Base-by-base conservation (phyloP, 768 basidiomycete genomes). In the Suillus subalutaceus region DNA sequence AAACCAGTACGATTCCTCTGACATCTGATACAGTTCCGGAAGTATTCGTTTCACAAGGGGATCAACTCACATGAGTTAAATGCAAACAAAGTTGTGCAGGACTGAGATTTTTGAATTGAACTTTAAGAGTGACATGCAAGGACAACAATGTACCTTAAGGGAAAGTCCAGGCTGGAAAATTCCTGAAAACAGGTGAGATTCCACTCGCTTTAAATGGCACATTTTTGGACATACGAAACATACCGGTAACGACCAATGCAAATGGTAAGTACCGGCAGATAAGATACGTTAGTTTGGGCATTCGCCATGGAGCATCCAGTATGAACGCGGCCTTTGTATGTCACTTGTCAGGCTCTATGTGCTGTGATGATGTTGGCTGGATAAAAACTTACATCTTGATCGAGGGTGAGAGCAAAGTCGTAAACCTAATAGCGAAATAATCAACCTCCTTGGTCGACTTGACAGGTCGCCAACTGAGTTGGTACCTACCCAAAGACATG, bases 371-470 rank as follows among this genome's bases (percentile, higher is more conserved):
- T 1, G 1, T 58, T 16, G n/a, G n/a, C 13, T 40, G 38, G 15
- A 40, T 16, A 23, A 26, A 37, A 40, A 58, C 57, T 2, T 23
- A 58, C 57, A 2, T 58, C 57, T 26, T 40, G 10, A 58, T 58
- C 38, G 8, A 58, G 9, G 13, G 57, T 58, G 23, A 58, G 57
- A 8, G 23, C 23, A 23, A 58, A 58, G 57, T 58, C 57, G 57
- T 58, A 58, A 26, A 26, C 15, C 57, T 58, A 15, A 16, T 38
- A 7, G 13, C 8, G 13, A 23, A 12, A 57, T 23, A 15, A 40
- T 58, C 57, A 40, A 26, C 12, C 10, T 18, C 26, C 18, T 16
- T 40, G 7, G 15, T 58, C 13, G 8, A 18, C n/a, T 23, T 58
- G n/a, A 26, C 3, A 23, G 2, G 13, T 16, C 48, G 20, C 10